Evolutionary conservation across 2,329 filamentous ascomycete species (phyloP), one percentile per base, ranked within the genome.

Genomic region (Beauveria medogensis): DNA sequence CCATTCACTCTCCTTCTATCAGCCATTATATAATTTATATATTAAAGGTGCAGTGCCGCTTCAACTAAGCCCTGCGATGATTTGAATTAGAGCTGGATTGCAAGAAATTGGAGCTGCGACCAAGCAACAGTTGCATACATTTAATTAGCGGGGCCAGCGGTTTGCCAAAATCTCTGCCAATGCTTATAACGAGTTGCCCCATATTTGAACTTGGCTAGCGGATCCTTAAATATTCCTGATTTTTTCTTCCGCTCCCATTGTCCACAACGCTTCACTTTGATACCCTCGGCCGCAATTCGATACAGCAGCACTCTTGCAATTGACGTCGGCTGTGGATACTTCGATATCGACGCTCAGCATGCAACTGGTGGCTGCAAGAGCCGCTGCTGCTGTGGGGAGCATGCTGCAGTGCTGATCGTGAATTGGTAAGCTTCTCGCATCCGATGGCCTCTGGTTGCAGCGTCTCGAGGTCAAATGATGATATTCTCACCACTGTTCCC

Each of bases 1-100:
- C 91, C 91, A 75, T 97, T 97, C 66, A 96, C 86, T 68, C 94
- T 86, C 76, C 93, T 87, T 73, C 92, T 85, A 73, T 99, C 94
- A 61, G 88, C 80, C 89, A 92, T 92, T 28, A 18, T 47, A n/a
- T 48, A 51, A 2, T 2, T 30, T 20, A 37, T 44, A 46, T 30
- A 22, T 18, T 8, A n/a, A 18, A 2, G 34, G 30, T 34, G 56
- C 8, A 22, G 18, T 44, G 18, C 14, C 22, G 30, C 10, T 24
- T 16, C 18, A 9, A 43, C 2, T n/a, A 44, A 40, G 7, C 16
- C n/a, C 16, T 24, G 22, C 8, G 8, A 40, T 46, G 18, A 52
- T 64, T 30, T 2, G 28, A 24, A 30, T 46, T 50, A 26, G 18
- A 37, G 16, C 16, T 52, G 20, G 4, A 22, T 2, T 46, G 14